These are phyloP conservation scores for Dactylellina haptotyla DNA, from an alignment of 2,329 filamentous ascomycete genomes.

Conservation along the genomic window DNA sequence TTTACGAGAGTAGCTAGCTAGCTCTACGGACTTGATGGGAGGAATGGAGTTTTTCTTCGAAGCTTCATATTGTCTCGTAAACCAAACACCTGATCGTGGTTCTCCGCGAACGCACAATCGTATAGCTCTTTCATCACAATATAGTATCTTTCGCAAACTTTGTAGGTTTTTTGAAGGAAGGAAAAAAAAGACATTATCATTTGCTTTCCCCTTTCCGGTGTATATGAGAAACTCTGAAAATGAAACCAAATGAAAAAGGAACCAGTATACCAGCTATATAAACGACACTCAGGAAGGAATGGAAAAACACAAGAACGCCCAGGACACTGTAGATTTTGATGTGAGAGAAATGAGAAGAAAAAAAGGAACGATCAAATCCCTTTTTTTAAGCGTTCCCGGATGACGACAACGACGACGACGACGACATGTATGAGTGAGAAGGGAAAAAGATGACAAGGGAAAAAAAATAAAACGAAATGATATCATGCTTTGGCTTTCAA, in stretches of 20 bases:
- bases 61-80: too few species aligned
- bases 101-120: too few species aligned
- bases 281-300: neutral
- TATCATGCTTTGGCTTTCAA: neutral
- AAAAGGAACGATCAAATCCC: neutral
- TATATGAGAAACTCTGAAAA: too few species aligned
- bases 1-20: too few species aligned
- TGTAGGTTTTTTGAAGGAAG: too few species aligned
- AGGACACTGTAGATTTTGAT: slow-evolving; percentile 1
- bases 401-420: neutral
- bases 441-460: neutral
- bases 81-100: too few species aligned
- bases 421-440: neutral
- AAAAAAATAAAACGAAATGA: neutral
- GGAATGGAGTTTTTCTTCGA: too few species aligned
- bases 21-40: too few species aligned
- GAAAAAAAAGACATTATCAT: slow-evolving; percentile 18
- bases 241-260: slow-evolving; percentile 1
- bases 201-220: neutral
- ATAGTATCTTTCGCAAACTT: too few species aligned
- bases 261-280: slow-evolving; percentile 5
- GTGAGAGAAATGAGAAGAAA: neutral
- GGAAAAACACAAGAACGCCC: slow-evolving; percentile 7
- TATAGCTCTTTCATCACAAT: too few species aligned
- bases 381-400: neutral